Percentiles rank a stretch among this genome's conserved stretches.
Conservation (phyloP, 495 filamentous ascomycete species). For the Talaromyces wortmannii region DNA sequence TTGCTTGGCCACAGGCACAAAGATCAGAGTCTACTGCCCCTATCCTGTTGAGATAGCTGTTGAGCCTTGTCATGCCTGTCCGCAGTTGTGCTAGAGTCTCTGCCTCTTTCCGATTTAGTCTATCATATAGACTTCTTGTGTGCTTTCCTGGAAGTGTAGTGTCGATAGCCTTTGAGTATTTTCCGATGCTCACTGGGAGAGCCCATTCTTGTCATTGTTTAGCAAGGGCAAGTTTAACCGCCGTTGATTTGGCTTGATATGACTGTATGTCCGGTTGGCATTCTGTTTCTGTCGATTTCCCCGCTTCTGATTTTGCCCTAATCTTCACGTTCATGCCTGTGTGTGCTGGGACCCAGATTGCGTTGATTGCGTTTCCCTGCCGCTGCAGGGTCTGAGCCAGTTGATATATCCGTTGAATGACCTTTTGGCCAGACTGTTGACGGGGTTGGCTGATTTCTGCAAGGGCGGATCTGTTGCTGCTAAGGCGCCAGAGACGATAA, state of each 20-base stretch:
- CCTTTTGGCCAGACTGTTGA: too few species aligned
- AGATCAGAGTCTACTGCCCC: background rate
- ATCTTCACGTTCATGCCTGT: background rate
- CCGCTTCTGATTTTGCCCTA: background rate
- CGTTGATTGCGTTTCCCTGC: background rate
- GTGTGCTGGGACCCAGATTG: background rate
- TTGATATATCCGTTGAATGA: too few species aligned
- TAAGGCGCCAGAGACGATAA: background rate
- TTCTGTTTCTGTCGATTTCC: background rate
- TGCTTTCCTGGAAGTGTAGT: background rate
- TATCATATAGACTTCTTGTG: constrained; percentile 4
- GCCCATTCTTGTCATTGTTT: background rate
- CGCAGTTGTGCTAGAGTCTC: background rate
- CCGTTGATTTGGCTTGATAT: background rate
- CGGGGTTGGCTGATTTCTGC: too few species aligned
- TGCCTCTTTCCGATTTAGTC: background rate
- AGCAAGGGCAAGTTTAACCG: background rate
- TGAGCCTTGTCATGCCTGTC: constrained; percentile 1
- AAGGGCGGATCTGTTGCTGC: too few species aligned
- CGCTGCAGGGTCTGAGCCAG: background rate
- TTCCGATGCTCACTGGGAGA: background rate
- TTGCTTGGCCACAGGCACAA: background rate
- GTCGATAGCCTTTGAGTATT: background rate
- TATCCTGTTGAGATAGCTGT: background rate
- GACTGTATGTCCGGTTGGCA: background rate